Evolutionary conservation across 2,329 filamentous ascomycete species (phyloP), one percentile per base, ranked within the genome.

Genomic region (Aspergillus sp.): DNA sequence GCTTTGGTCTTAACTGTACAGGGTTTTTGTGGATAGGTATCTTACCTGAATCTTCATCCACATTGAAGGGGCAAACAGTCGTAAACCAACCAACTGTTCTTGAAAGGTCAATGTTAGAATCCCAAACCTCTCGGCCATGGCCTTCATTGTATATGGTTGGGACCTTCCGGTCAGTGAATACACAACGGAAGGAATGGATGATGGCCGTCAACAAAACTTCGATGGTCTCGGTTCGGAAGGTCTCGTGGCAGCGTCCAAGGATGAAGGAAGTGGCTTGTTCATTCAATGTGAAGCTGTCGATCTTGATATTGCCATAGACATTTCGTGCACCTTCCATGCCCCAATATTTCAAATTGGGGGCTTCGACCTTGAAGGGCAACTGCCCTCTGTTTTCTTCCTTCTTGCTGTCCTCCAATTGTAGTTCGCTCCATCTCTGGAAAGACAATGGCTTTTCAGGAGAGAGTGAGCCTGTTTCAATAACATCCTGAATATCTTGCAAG

Each of bases 341-440:
- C 51, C 51, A 52, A 31, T 47, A 45, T 5, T 31, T 38, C 28
- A 64, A 35, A n/a, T 66, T 51, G 19, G 63, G 48, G 54, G 61
- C 40, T 47, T 65, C 47, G 5, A 60, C 50, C 5, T 54, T 53
- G 44, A 57, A 66, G 27, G 60, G 59, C 12, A 62, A 43, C 5
- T 50, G 13, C 5, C 54, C 27, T 3, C 40, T 42, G 1, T 45
- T 37, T 33, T 47, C 47, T 5, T 51, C 39, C 1, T 36, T 54
- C 27, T 54, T 62, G 32, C 53, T 51, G 31, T 62, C 47, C 9
- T 62, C 58, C 1, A 49, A 33, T 37, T 68, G 66, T 43, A 67
- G 47, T 5, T 55, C 53, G 34, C 60, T 64, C 67, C 67, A 70
- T 38, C 52, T 58, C 39, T 68, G 64, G 58, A 70, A 70, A 7